Evolutionary conservation across 306 rosid species (phyloP).

Genomic region (Sicyos edulis): DNA sequence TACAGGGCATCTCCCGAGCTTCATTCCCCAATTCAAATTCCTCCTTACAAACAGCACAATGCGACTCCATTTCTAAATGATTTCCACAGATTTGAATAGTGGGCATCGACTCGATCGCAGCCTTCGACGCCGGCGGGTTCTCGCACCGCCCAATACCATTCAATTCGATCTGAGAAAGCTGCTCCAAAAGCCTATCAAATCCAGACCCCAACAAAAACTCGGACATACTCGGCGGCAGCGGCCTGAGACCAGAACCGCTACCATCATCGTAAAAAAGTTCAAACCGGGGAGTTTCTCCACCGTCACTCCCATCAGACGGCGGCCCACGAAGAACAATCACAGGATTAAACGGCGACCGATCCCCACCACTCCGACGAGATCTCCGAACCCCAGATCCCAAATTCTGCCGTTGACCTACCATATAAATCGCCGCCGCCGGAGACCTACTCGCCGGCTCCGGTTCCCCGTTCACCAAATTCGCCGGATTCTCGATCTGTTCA

Average conservation of each 20-base stretch:
- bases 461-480: constrained; percentile 28
- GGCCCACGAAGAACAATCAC: constrained; percentile 63
- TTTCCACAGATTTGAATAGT: constrained; percentile 41
- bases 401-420: constrained; percentile 47
- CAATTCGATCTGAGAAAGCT: constrained; percentile 62
- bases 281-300: constrained; percentile 49
- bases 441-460: constrained; percentile 37
- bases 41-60: constrained; percentile 79
- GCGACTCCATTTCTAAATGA: constrained; percentile 41
- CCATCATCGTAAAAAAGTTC: constrained; percentile 75
- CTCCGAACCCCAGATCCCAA: constrained; percentile 36
- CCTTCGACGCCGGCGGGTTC: constrained; percentile 66
- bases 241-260: constrained; percentile 62
- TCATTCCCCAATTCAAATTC: constrained; percentile 42
- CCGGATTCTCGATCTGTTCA: constrained; percentile 44
- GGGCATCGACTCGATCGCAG: constrained; percentile 68
- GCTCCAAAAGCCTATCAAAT: constrained; percentile 67
- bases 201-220: constrained; percentile 77
- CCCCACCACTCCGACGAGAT: constrained; percentile 50
- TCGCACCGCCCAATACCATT: constrained; percentile 54
- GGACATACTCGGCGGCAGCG: constrained; percentile 71
- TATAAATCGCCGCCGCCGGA: constrained; percentile 53
- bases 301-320: constrained; percentile 21
- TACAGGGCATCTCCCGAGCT: constrained; percentile 80
- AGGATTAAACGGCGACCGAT: constrained; percentile 63